Base-by-base conservation (phyloP, 2,329 filamentous ascomycete species). In the Paecilomyces variotii region DNA sequence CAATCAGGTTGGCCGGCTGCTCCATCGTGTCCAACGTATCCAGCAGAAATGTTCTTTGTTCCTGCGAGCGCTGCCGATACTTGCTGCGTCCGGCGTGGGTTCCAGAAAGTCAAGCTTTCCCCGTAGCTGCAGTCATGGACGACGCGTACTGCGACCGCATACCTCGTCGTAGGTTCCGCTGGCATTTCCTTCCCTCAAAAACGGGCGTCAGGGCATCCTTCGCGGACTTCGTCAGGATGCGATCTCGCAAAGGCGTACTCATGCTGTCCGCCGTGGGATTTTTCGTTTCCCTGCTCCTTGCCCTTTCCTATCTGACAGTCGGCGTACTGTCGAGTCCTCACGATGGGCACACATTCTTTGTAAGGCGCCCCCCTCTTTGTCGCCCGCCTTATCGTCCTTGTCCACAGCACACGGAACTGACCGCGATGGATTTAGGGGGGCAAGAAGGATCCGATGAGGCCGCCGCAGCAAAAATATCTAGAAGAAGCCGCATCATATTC, bases 391-490 rank as follows among this genome's bases (percentile, higher is more conserved):
- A 4, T 39, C 35, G 35, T 14, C 35, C 4, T 10, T 32, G 11
- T 32, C 9, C 30, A 32, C 7, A 32, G 30, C 9, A 32, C 30
- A 32, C 30, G 2, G 11, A 7, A 32, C 35, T 45, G 14, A 45
- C 35, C 14, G 14, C 12, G 35, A 30, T 9, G 14, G 14, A 45
- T 19, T 19, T 19, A 45, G 35, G 35, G 35, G n/a, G 35, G 35
- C 35, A 45, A 19, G 14, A 45, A 45, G 14, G 35, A n/a, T 19
- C 4, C 35, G 14, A n/a, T 39, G 35, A 58, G 55, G 32, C 14
- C 59, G 12, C 59, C 59, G 11, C 59, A 60, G 32, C 26, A 60
- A 52, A 53, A 57, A 35, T 60, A 60, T 58, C 59, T 60, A 11
- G 57, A 60, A 45, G 59, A 60, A 32, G 59, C 57, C 11, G 28